These are phyloP conservation scores for Ceratobasidium sp. DNA, from an alignment of 1,284 basidiomycete species.

Conservation along the genomic window DNA sequence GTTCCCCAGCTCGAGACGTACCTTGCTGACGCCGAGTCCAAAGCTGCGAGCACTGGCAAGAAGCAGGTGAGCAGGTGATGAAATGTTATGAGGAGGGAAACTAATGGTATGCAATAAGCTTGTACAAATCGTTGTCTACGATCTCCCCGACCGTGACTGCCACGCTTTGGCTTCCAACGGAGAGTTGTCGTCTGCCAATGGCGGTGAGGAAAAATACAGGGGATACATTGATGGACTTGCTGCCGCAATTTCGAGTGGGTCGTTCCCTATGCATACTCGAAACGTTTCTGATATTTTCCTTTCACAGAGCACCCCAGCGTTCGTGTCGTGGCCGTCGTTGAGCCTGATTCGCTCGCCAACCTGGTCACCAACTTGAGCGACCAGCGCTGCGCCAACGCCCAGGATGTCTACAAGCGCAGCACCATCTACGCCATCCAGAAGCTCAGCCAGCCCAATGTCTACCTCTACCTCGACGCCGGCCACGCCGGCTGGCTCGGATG, in stretches of 20 bases:
- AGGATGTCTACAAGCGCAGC: slow-evolving; percentile 66
- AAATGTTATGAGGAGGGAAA: not conserved
- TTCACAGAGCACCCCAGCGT: slow-evolving; percentile 68
- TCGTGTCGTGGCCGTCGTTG: slow-evolving; percentile 72
- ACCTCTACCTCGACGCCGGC: slow-evolving; percentile 63
- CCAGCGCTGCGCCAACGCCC: slow-evolving; percentile 67
- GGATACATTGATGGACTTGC: slow-evolving; percentile 73
- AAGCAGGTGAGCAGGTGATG: slow-evolving; percentile 56
- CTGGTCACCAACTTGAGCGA: slow-evolving; percentile 74
- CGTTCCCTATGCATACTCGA: not conserved
- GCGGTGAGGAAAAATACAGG: slow-evolving; percentile 62
- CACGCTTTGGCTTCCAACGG: slow-evolving; percentile 41
- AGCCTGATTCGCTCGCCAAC: slow-evolving; percentile 74
- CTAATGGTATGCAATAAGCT: slow-evolving; percentile 51
- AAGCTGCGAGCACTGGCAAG: slow-evolving; percentile 59
- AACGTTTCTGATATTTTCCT: not conserved
- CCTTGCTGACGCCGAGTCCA: slow-evolving; percentile 64
- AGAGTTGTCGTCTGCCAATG: slow-evolving; percentile 34
- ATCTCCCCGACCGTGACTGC: slow-evolving; percentile 63
- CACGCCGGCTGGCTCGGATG: slow-evolving; percentile 78
- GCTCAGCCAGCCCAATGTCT: slow-evolving; percentile 63
- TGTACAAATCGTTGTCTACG: slow-evolving; percentile 74
- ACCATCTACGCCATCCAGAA: slow-evolving; percentile 71
- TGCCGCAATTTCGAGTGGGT: slow-evolving; percentile 67
- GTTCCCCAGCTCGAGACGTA: slow-evolving; percentile 55